Evolutionary conservation across 768 basidiomycete species (phyloP).

Genomic region (Calocera cornea): DNA sequence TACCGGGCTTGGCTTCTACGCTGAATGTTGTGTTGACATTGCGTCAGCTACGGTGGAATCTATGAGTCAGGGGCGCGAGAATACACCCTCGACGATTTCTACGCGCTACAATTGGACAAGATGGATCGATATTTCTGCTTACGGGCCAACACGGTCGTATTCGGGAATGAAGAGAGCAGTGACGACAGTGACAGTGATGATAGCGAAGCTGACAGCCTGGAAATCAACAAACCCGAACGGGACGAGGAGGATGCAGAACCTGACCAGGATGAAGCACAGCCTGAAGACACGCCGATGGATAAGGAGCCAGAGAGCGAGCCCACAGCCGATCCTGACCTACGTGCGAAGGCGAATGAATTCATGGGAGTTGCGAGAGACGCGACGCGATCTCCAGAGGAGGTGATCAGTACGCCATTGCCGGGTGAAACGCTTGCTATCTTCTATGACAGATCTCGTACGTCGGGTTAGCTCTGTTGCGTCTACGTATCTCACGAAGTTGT

Average conservation of each 20-base stretch:
- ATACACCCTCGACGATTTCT: conserved; percentile 82
- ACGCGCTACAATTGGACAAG: conserved; percentile 69
- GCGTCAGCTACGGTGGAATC: conserved; percentile 69
- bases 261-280: conserved; percentile 26
- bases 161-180: conserved; percentile 50
- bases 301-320: background rate
- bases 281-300: background rate
- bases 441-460: conserved; percentile 65
- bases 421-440: conserved; percentile 76
- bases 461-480: background rate
- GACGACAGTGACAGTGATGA: conserved; percentile 30
- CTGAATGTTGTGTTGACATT: background rate
- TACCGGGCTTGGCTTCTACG: conserved; percentile 8
- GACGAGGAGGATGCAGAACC: conserved; percentile 36
- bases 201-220: conserved; percentile 26
- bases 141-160: conserved; percentile 47
- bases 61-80: conserved; percentile 70
- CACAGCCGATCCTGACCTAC: conserved; percentile 27
- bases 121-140: conserved; percentile 65
- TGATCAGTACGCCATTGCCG: conserved; percentile 63
- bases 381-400: conserved; percentile 54
- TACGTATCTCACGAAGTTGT: background rate
- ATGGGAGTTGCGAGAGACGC: conserved; percentile 44
- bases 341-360: conserved; percentile 35
- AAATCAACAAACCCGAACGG: conserved; percentile 31